Percentiles rank a stretch among this genome's conserved stretches.
phyloP scores from a whole-genome alignment of 2,329 filamentous ascomycete genomes.

The Aspergillus proliferans region DNA sequence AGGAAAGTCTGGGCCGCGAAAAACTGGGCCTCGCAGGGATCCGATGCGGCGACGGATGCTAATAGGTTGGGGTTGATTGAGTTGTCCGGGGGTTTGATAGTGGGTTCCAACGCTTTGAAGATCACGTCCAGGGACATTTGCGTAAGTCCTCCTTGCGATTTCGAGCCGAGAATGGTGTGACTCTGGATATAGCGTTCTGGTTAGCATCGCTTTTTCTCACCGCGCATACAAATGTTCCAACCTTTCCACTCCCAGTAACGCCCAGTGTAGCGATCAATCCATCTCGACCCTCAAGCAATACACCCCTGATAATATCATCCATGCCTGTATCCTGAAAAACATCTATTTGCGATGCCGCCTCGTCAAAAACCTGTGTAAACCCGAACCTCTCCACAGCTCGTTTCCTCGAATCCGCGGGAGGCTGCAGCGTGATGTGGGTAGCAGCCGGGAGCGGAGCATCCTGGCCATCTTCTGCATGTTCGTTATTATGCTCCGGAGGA shows the following conservation, averaged over 20 bases:
- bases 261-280: slow-evolving; percentile 85
- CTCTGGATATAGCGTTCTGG: slow-evolving; percentile 53
- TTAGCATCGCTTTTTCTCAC: slow-evolving; percentile 6
- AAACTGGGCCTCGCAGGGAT: slow-evolving; percentile 74
- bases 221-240: slow-evolving; percentile 31
- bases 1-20: slow-evolving; percentile 69
- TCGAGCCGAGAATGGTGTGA: slow-evolving; percentile 89
- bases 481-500: slow-evolving; percentile 33
- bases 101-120: slow-evolving; percentile 71
- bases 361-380: slow-evolving; percentile 90
- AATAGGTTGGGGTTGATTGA: slow-evolving; percentile 56
- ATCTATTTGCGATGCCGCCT: slow-evolving; percentile 75
- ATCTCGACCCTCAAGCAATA: slow-evolving; percentile 78
- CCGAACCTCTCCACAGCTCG: slow-evolving; percentile 88
- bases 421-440: slow-evolving; percentile 70
- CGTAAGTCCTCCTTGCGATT: slow-evolving; percentile 77
- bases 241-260: slow-evolving; percentile 94
- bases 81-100: slow-evolving; percentile 57
- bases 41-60: slow-evolving; percentile 67
- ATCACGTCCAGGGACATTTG: slow-evolving; percentile 87
- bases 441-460: slow-evolving; percentile 32
- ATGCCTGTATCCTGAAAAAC: slow-evolving; percentile 77
- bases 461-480: slow-evolving; percentile 30
- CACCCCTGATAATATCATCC: slow-evolving; percentile 69
- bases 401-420: slow-evolving; percentile 74